phyloP scores from a whole-genome alignment of 805 yeast species.

The Brettanomyces sp. region DNA sequence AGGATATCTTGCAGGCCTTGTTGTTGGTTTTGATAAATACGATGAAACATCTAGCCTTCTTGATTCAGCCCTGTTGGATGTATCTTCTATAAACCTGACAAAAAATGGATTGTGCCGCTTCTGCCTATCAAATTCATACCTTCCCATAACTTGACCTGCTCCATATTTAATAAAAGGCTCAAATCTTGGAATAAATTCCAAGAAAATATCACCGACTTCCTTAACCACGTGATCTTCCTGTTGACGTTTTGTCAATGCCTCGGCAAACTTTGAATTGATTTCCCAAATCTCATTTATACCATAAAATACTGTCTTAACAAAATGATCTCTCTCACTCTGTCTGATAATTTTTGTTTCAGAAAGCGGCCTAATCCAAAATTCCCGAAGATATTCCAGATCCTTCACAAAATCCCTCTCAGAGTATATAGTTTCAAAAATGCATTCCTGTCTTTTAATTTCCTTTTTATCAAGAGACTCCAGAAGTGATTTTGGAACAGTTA shows the following conservation, averaged over 20 bases:
- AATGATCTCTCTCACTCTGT: conserved; percentile 79
- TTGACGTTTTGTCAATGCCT: conserved; percentile 81
- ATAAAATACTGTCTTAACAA: conserved; percentile 84
- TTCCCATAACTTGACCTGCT: conserved; percentile 91
- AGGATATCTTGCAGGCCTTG: conserved; percentile 93
- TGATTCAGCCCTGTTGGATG: conserved; percentile 75
- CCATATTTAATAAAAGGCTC: conserved; percentile 92
- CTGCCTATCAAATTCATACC: conserved; percentile 90
- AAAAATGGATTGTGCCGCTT: conserved; percentile 82
- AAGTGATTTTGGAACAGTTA: conserved; percentile 73
- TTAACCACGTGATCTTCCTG: conserved; percentile 76
- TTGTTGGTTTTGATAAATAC: conserved; percentile 88
- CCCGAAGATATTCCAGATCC: conserved; percentile 86
- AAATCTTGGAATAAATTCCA: conserved; percentile 76
- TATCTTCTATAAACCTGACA: conserved; percentile 88
- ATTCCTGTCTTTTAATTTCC: conserved; percentile 90
- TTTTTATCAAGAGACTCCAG: conserved; percentile 71
- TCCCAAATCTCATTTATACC: conserved; percentile 82
- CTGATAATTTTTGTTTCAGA: conserved; percentile 83
- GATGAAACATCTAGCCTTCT: conserved; percentile 88
- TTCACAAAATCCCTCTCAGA: conserved; percentile 94
- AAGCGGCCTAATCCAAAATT: conserved; percentile 87
- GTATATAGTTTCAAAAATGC: conserved; percentile 85
- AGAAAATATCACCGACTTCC: conserved; percentile 77
- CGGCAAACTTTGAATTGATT: conserved; percentile 78